Conservation (phyloP, 768 basidiomycete genomes). For the Auriscalpium vulgare region DNA sequence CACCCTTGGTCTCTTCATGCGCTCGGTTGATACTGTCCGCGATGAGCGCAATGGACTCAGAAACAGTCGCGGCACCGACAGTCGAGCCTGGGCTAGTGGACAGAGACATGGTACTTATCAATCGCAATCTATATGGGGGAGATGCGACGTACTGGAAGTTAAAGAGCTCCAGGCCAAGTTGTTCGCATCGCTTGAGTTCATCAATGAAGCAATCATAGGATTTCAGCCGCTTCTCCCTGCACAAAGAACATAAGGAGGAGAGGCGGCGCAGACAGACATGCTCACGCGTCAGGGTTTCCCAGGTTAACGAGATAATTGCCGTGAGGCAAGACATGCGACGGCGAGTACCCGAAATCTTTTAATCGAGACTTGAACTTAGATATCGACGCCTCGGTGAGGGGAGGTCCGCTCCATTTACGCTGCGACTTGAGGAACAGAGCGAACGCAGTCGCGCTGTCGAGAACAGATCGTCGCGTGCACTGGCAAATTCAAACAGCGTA, state of each 20-base stretch:
- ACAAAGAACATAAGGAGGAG: neutral
- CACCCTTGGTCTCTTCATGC: constrained; percentile 48
- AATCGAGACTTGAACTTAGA: constrained; percentile 52
- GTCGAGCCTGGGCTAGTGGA: constrained; percentile 69
- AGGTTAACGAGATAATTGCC: constrained; percentile 84
- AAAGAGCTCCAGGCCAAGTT: constrained; percentile 63
- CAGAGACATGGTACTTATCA: neutral
- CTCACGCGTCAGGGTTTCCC: constrained; percentile 70
- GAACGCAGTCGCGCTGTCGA: constrained; percentile 65
- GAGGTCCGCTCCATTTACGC: constrained; percentile 66
- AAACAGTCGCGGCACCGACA: constrained; percentile 55
- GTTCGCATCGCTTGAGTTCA: constrained; percentile 71
- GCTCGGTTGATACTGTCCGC: constrained; percentile 71
- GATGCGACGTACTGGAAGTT: constrained; percentile 73
- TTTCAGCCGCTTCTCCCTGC: constrained; percentile 58
- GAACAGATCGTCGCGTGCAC: neutral
- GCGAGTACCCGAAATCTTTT: constrained; percentile 51
- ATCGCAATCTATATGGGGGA: neutral
- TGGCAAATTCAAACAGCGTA: neutral
- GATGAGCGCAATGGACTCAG: constrained; percentile 54
- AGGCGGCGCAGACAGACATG: constrained; percentile 1
- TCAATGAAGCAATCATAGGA: constrained; percentile 78
- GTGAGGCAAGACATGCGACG: constrained; percentile 66
- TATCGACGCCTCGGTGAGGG: constrained; percentile 46
- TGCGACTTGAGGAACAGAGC: constrained; percentile 83